A percentile compares a stretch with the other conserved stretches of the same genome.
phyloP scores from a whole-genome alignment of 768 basidiomycete genomes.

The Leccinellum luteum region DNA sequence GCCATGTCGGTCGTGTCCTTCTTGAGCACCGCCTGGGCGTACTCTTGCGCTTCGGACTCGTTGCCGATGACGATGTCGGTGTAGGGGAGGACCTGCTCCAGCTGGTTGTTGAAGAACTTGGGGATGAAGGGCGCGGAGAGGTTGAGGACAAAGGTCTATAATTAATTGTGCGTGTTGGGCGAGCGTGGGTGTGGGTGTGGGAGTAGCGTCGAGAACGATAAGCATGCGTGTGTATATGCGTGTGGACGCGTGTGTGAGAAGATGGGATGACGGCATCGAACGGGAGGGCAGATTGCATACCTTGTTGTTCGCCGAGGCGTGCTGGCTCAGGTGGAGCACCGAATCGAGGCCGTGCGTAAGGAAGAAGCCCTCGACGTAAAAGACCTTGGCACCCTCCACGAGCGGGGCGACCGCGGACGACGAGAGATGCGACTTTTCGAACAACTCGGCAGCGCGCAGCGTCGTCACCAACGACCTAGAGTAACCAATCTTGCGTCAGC shows the following conservation, averaged over 20 bases:
- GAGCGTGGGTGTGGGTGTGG: not conserved
- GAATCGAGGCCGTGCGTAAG: constrained; percentile 85
- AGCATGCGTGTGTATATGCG: not conserved
- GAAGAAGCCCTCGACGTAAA: constrained; percentile 97
- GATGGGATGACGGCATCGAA: not conserved
- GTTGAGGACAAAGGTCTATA: constrained; percentile 87
- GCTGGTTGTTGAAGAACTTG: constrained; percentile 84
- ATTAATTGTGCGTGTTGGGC: not conserved
- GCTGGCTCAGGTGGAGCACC: constrained; percentile 71
- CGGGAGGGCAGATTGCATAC: constrained; percentile 34
- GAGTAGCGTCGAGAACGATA: not conserved
- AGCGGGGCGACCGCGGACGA: constrained; percentile 73
- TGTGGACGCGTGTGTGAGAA: not conserved
- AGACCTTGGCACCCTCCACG: constrained; percentile 77
- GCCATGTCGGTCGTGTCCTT: constrained; percentile 63
- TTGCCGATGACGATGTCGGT: constrained; percentile 94
- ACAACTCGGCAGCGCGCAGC: constrained; percentile 87
- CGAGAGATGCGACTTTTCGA: constrained; percentile 75
- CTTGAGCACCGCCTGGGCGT: constrained; percentile 71
- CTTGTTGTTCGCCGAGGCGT: constrained; percentile 75
- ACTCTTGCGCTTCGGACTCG: constrained; percentile 90
- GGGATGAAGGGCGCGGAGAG: constrained; percentile 97
- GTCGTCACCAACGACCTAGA: constrained; percentile 88
- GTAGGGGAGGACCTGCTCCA: constrained; percentile 79
- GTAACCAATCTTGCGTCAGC: not conserved